phyloP scores from a whole-genome alignment of 129 eudicot species.

The Mikania micrantha region DNA sequence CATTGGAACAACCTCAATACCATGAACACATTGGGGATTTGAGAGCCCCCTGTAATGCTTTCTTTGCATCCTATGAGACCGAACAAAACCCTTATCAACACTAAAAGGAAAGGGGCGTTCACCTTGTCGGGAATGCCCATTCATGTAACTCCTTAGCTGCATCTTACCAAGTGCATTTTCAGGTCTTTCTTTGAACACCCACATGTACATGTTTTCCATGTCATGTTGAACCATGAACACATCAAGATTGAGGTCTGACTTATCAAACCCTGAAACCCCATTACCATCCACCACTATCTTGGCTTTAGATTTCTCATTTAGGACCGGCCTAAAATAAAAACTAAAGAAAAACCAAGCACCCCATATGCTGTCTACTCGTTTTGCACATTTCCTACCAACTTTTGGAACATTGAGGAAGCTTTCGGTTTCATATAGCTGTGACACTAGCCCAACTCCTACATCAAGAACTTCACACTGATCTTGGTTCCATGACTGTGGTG shows the following conservation, averaged over 20 bases:
- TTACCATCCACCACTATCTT: constrained; percentile 49
- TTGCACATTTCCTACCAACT: constrained; percentile 62
- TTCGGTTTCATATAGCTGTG: constrained; percentile 67
- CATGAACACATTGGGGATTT: constrained; percentile 87
- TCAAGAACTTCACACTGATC: constrained; percentile 63
- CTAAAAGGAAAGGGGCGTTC: constrained; percentile 89
- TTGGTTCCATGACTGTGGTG: constrained; percentile 56
- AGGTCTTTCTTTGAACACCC: constrained; percentile 87
- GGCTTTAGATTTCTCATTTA: constrained; percentile 73
- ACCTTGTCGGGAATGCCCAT: constrained; percentile 90
- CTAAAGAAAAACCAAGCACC: constrained; percentile 96
- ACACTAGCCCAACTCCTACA: constrained; percentile 62
- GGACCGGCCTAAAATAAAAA: constrained; percentile 66
- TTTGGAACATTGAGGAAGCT: constrained; percentile 50
- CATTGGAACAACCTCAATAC: constrained; percentile 56
- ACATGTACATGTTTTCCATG: constrained; percentile 97
- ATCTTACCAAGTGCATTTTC: constrained; percentile 84
- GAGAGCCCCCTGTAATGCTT: constrained; percentile 88
- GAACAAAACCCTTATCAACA: constrained; percentile 71
- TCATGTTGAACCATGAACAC: constrained; percentile 90
- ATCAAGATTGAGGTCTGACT: constrained; percentile 72
- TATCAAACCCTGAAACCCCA: constrained; percentile 75
- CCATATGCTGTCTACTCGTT: constrained; percentile 84
- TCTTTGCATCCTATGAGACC: constrained; percentile 88
- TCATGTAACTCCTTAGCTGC: constrained; percentile 96